Percentiles rank a stretch among this genome's conserved stretches.
Conservation (phyloP, 1,284 basidiomycete genomes). For the Heliocybe sulcata region DNA sequence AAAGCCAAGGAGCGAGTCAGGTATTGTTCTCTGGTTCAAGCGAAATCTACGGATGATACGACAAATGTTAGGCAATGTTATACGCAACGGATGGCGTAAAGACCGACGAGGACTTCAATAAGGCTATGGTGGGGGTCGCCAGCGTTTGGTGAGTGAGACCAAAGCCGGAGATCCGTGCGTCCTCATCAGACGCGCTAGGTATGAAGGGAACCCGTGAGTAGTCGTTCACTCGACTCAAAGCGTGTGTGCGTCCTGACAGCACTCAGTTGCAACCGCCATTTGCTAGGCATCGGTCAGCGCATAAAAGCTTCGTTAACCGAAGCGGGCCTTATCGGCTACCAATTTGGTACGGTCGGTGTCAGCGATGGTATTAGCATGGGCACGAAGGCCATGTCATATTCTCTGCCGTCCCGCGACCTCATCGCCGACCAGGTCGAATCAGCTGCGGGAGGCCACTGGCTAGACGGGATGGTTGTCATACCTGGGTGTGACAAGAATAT, state of each 20-base stretch:
- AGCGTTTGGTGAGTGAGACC: constrained; percentile 76
- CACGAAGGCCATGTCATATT: constrained; percentile 88
- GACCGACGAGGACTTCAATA: constrained; percentile 76
- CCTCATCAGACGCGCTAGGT: constrained; percentile 16
- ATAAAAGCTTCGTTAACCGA: constrained; percentile 77
- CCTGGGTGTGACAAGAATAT: constrained; percentile 99
- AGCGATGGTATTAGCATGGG: constrained; percentile 99
- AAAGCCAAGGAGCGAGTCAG: constrained; percentile 92
- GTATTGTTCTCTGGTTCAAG: constrained; percentile 26
- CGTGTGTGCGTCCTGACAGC: constrained; percentile 4
- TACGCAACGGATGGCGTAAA: constrained; percentile 91
- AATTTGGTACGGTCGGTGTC: constrained; percentile 96
- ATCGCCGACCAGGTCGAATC: constrained; percentile 97
- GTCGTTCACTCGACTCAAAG: too few relatives aligned
- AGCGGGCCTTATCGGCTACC: constrained; percentile 85
- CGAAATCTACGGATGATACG: background rate
- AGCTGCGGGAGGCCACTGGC: constrained; percentile 94
- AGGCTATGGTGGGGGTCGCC: constrained; percentile 93
- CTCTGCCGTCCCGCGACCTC: constrained; percentile 91
- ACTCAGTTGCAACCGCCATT: constrained; percentile 83
- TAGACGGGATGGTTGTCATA: constrained; percentile 96
- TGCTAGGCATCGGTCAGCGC: constrained; percentile 82
- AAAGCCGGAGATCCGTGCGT: background rate
- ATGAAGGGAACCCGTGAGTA: constrained; percentile 33
- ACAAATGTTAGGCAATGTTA: constrained; percentile 75